A percentile compares a stretch with the other conserved stretches of the same genome.
Conservation (phyloP, 2,329 filamentous ascomycete species). For the Aspergillus spinulosporus region DNA sequence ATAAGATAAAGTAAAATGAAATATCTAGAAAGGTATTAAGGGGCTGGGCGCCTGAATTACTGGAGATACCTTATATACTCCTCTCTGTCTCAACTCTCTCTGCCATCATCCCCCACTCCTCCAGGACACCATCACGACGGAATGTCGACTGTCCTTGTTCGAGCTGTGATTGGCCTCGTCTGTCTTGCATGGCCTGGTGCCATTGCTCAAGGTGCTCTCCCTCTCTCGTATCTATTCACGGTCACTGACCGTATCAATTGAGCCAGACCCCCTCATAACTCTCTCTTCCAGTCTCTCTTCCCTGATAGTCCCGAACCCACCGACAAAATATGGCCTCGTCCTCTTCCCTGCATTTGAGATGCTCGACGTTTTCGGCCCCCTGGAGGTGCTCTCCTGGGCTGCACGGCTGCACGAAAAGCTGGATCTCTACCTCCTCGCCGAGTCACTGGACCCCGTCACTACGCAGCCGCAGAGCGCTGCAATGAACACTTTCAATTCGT, state of each 20-base stretch:
- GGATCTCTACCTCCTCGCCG: constrained; percentile 5
- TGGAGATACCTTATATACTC: too few relatives aligned
- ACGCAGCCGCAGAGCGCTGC: neutral
- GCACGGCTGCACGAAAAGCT: neutral
- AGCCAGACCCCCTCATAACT: neutral
- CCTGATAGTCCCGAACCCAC: neutral
- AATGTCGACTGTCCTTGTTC: neutral
- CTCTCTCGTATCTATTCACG: too few relatives aligned
- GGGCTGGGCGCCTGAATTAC: too few relatives aligned
- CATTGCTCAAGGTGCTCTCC: neutral
- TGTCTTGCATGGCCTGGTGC: neutral
- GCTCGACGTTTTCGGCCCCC: constrained; percentile 13
- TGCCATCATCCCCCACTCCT: neutral
- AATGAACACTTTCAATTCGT: constrained; percentile 5
- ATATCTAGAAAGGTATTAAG: too few relatives aligned
- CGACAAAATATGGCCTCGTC: constrained; percentile 5
- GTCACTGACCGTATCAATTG: too few relatives aligned
- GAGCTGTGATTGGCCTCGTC: neutral
- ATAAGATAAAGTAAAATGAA: too few relatives aligned
- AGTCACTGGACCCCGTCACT: constrained; percentile 3
- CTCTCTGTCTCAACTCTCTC: neutral
- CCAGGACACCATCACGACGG: neutral
- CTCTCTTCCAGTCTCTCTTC: neutral
- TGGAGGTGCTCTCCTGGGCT: constrained; percentile 2
- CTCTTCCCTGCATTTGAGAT: constrained; percentile 6